Evolutionary conservation across 208 protist species (phyloP).

Genomic region (Chromosphaera perkinsii): DNA sequence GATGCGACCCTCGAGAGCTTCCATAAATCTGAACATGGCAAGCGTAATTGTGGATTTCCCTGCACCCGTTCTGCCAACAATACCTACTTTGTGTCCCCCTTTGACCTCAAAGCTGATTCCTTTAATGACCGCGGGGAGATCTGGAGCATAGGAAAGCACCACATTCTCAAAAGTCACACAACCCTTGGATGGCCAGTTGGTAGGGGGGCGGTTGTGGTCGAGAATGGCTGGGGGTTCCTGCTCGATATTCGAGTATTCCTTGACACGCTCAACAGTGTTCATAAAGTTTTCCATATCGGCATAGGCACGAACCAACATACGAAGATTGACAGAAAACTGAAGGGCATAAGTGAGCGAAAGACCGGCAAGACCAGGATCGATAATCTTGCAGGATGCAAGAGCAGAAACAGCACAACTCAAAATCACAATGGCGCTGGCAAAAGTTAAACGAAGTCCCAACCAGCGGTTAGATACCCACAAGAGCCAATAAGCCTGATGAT

Average conservation of each 20-base stretch:
- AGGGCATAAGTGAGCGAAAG: constrained; percentile 62
- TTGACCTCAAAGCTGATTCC: background rate
- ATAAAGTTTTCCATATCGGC: constrained; percentile 48
- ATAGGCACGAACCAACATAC: background rate
- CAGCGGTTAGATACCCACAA: constrained; percentile 41
- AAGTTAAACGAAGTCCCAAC: constrained; percentile 48
- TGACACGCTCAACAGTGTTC: constrained; percentile 48
- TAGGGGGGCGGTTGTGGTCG: background rate
- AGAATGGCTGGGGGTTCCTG: background rate
- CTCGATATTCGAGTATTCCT: constrained; percentile 41
- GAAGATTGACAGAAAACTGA: background rate
- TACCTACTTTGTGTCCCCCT: constrained; percentile 53
- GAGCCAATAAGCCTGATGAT: constrained; percentile 36
- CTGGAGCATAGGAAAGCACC: background rate
- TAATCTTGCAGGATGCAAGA: constrained; percentile 20
- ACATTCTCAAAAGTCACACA: background rate
- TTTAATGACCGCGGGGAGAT: constrained; percentile 10
- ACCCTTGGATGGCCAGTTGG: constrained; percentile 13
- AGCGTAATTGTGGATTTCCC: constrained; percentile 51
- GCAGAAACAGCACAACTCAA: constrained; percentile 41
- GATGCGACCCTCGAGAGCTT: background rate
- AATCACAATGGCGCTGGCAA: constrained; percentile 68
- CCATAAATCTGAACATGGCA: constrained; percentile 4
- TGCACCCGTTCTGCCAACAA: constrained; percentile 62
- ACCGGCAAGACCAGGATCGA: constrained; percentile 48